These are phyloP conservation scores for Russula sp. DNA, from an alignment of 768 basidiomycete genomes.

Conservation along the genomic window DNA sequence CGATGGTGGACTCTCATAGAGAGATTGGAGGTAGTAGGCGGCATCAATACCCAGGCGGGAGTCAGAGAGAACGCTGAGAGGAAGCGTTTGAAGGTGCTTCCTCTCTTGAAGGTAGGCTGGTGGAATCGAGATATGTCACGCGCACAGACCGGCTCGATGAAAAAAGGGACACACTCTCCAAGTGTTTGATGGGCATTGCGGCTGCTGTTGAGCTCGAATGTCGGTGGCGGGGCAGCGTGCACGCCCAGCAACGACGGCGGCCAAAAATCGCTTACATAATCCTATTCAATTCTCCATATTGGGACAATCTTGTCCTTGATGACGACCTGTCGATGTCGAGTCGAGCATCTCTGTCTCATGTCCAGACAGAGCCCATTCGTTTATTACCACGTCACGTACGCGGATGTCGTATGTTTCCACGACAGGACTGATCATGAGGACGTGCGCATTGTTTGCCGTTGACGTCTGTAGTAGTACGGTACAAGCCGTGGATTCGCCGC, in stretches of 20 bases:
- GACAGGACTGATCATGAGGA: not conserved
- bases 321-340: not conserved
- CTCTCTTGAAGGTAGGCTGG: slow-evolving; percentile 81
- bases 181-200: slow-evolving; percentile 73
- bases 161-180: slow-evolving; percentile 54
- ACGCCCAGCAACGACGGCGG: not conserved
- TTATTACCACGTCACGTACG: not conserved
- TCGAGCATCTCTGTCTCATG: not conserved
- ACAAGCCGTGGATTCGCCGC: too few relatives aligned
- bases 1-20: slow-evolving; percentile 68
- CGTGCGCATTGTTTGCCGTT: not conserved
- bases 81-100: slow-evolving; percentile 77
- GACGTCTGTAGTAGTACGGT: too few relatives aligned
- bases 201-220: slow-evolving; percentile 1
- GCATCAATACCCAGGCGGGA: slow-evolving; percentile 97
- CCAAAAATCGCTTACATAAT: slow-evolving; percentile 14
- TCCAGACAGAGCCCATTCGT: not conserved
- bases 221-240: slow-evolving; percentile 1
- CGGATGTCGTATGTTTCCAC: not conserved
- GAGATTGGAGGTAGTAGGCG: slow-evolving; percentile 73
- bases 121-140: not conserved
- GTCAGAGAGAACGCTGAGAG: slow-evolving; percentile 76
- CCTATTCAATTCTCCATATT: not conserved
- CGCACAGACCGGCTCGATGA: not conserved
- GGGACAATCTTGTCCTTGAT: not conserved